These are phyloP conservation scores for Magnolia kwangsiensis DNA, from an alignment of 164 flowering plant genomes.

Conservation along the genomic window DNA sequence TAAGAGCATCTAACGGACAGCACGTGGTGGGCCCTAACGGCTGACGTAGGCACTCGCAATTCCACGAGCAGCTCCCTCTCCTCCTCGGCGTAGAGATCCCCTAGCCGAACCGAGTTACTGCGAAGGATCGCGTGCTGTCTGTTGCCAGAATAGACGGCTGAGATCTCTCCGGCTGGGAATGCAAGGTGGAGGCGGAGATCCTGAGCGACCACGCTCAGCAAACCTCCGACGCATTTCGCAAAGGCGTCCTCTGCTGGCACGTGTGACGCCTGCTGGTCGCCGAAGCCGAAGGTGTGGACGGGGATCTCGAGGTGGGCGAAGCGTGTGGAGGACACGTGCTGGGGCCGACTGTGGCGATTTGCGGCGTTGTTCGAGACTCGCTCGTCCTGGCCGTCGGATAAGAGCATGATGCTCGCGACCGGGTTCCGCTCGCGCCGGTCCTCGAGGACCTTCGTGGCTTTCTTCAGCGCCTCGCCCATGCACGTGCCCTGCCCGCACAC, in stretches of 20 bases:
- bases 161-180: conserved; percentile 54
- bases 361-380: conserved; percentile 8
- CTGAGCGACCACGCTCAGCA: conserved; percentile 77
- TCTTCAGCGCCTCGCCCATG: conserved; percentile 68
- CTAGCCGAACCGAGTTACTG: conserved; percentile 47
- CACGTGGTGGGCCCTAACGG: conserved; percentile 49
- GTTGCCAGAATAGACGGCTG: conserved; percentile 53
- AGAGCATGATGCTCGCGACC: conserved; percentile 72
- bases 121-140: conserved; percentile 44
- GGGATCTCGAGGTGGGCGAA: conserved; percentile 93
- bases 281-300: conserved; percentile 53
- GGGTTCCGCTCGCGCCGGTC: conserved; percentile 88
- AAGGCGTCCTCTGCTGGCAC: conserved; percentile 77
- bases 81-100: conserved; percentile 84
- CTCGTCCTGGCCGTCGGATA: conserved; percentile 83
- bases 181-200: conserved; percentile 64
- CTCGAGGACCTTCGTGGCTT: conserved; percentile 78
- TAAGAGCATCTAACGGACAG: conserved; percentile 52
- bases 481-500: conserved; percentile 52
- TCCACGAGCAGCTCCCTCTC: conserved; percentile 78
- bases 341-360: conserved; percentile 19
- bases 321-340: conserved; percentile 43
- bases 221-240: conserved; percentile 74
- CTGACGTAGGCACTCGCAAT: conserved; percentile 44
- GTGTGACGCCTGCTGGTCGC: conserved; percentile 21